phyloP scores from a whole-genome alignment of 2,329 filamentous ascomycete species.

The Nigrograna mackinnonii region DNA sequence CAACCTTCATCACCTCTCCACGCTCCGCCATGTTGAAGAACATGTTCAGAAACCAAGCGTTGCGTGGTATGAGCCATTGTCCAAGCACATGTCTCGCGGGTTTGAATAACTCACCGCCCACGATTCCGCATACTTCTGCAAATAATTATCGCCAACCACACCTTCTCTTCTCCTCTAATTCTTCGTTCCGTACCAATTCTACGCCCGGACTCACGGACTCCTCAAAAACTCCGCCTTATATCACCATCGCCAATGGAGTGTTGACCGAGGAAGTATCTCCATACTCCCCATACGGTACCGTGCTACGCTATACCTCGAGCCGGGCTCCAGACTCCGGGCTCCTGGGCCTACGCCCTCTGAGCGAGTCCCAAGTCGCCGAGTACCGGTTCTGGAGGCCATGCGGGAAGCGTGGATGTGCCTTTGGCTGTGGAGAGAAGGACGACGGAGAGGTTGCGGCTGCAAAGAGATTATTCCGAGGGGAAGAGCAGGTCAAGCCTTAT shows the following conservation, averaged over 20 bases:
- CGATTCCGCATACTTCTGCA: neutral
- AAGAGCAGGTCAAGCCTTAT: conserved; percentile 18
- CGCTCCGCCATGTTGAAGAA: conserved; percentile 30
- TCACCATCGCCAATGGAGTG: conserved; percentile 33
- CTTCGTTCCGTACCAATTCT: neutral
- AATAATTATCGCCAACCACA: neutral
- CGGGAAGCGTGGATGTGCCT: conserved; percentile 28
- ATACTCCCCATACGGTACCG: conserved; percentile 27
- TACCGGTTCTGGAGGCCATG: conserved; percentile 42
- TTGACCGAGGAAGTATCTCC: conserved; percentile 25
- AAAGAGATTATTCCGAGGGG: conserved; percentile 31
- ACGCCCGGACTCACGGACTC: neutral
- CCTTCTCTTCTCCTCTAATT: neutral
- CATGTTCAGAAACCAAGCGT: conserved; percentile 18
- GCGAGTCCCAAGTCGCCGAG: conserved; percentile 37
- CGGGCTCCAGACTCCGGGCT: conserved; percentile 29
- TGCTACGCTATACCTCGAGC: conserved; percentile 34
- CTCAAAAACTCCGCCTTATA: conserved; percentile 9
- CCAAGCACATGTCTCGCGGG: neutral
- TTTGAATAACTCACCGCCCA: neutral
- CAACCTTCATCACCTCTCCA: conserved; percentile 20
- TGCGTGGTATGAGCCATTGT: conserved; percentile 8
- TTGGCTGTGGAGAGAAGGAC: conserved; percentile 31
- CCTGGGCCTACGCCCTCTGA: conserved; percentile 30
- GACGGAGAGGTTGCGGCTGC: conserved; percentile 33